phyloP scores from a whole-genome alignment of 805 yeast species.

The Candida jianshihensis region DNA sequence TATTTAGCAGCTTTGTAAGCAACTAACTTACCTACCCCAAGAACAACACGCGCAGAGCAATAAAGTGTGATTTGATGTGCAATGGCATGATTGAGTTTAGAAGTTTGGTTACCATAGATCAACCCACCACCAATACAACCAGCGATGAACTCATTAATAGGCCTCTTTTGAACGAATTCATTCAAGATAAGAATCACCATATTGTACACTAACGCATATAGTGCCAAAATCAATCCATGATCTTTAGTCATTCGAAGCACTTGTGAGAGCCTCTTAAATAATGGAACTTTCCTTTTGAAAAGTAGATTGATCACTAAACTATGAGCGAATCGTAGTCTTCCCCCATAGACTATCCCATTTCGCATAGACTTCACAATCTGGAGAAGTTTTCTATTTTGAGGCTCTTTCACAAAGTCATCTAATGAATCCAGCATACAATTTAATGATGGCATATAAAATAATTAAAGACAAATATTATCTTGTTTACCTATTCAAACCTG shows the following conservation, averaged over 20 bases:
- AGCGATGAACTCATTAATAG: constrained; percentile 22
- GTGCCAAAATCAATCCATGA: constrained; percentile 50
- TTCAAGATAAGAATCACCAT: constrained; percentile 24
- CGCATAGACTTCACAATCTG: constrained; percentile 33
- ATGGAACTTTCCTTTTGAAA: constrained; percentile 27
- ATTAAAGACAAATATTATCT: too few relatives aligned
- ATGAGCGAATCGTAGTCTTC: constrained; percentile 54
- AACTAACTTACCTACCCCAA: constrained; percentile 43
- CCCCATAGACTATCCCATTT: constrained; percentile 50
- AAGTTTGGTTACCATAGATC: constrained; percentile 32
- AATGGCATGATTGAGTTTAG: constrained; percentile 35
- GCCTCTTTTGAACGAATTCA: constrained; percentile 12
- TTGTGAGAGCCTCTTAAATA: constrained; percentile 35
- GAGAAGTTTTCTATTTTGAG: constrained; percentile 28
- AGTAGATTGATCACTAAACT: constrained; percentile 55
- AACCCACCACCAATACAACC: constrained; percentile 33
- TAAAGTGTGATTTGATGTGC: constrained; percentile 72
- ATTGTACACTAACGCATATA: constrained; percentile 50
- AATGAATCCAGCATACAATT: constrained; percentile 13
- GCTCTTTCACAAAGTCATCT: constrained; percentile 25
- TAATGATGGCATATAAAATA: too few relatives aligned
- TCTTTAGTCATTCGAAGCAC: constrained; percentile 45
- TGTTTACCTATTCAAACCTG: too few relatives aligned
- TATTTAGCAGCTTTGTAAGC: constrained; percentile 15
- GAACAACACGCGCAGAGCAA: constrained; percentile 58